Percentiles rank a stretch among this genome's conserved stretches.
Evolutionary conservation across 2,329 filamentous ascomycete species (phyloP).

Genomic region (Fusarium decemcellulare): DNA sequence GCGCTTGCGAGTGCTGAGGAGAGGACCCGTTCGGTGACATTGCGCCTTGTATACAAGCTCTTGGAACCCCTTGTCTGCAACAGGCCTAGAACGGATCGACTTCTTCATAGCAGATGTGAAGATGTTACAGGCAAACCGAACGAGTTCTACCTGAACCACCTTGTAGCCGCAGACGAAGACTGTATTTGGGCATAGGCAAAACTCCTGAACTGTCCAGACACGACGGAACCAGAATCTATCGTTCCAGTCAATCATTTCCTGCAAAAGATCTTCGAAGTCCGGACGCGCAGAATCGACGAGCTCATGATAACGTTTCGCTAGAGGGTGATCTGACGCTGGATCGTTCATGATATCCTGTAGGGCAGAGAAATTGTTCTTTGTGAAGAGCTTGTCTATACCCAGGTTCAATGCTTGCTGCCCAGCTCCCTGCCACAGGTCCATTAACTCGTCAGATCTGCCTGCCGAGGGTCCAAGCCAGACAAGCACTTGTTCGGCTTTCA

Average conservation of each 20-base stretch:
- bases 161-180: conserved; percentile 9
- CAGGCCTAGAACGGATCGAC: neutral
- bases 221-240: conserved; percentile 11
- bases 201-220: conserved; percentile 11
- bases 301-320: conserved; percentile 1
- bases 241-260: conserved; percentile 2
- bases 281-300: neutral
- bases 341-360: conserved; percentile 2
- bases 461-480: conserved; percentile 7
- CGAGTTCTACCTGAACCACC: neutral
- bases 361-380: neutral
- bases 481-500: conserved; percentile 3
- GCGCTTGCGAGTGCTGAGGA: conserved; percentile 4
- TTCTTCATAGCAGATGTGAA: neutral
- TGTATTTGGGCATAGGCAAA: conserved; percentile 2
- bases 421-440: neutral
- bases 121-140: neutral
- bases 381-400: conserved; percentile 1
- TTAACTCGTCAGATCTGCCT: conserved; percentile 6
- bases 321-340: neutral
- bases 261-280: neutral
- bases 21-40: neutral
- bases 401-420: conserved; percentile 1
- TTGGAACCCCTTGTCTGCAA: neutral
- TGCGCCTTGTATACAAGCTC: neutral